phyloP scores from a whole-genome alignment of 805 yeast genomes.

The Kodamaea kakaduensis region DNA sequence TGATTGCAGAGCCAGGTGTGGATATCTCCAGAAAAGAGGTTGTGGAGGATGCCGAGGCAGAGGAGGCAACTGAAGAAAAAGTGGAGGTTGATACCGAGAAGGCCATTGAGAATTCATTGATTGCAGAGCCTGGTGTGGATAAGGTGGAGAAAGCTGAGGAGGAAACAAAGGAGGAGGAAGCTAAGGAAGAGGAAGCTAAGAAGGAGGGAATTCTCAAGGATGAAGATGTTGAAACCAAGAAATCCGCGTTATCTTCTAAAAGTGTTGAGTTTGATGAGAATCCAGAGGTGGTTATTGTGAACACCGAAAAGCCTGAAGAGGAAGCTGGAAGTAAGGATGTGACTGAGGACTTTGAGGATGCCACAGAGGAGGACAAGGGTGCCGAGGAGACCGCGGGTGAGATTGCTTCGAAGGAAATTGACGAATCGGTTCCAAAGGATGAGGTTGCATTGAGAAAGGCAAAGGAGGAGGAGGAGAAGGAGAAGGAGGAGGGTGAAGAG shows the following conservation, averaged over 20 bases:
- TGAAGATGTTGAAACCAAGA: neutral
- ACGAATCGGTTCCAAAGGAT: too few species aligned
- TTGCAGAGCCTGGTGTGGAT: neutral
- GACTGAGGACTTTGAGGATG: neutral
- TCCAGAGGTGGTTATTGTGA: neutral
- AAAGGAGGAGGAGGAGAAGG: constrained; percentile 7
- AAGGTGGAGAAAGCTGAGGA: too few species aligned
- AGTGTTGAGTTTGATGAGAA: neutral
- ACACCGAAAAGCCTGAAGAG: constrained; percentile 1
- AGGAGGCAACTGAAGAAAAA: constrained; percentile 1
- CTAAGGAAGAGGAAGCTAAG: neutral
- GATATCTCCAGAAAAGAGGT: neutral
- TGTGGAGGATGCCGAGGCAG: neutral
- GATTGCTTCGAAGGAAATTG: neutral
- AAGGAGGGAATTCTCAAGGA: constrained; percentile 1
- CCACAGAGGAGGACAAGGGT: constrained; percentile 4
- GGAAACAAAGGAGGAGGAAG: constrained; percentile 1
- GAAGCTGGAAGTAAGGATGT: neutral
- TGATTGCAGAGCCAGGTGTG: neutral
- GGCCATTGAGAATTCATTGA: neutral
- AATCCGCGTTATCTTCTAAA: neutral
- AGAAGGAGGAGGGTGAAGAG: constrained; percentile 12
- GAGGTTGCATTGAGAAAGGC: neutral
- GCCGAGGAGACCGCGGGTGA: constrained; percentile 1
- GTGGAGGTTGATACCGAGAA: constrained; percentile 1